Evolutionary conservation across 306 rosid species (phyloP).

Genomic region (Phaseolus lunatus): DNA sequence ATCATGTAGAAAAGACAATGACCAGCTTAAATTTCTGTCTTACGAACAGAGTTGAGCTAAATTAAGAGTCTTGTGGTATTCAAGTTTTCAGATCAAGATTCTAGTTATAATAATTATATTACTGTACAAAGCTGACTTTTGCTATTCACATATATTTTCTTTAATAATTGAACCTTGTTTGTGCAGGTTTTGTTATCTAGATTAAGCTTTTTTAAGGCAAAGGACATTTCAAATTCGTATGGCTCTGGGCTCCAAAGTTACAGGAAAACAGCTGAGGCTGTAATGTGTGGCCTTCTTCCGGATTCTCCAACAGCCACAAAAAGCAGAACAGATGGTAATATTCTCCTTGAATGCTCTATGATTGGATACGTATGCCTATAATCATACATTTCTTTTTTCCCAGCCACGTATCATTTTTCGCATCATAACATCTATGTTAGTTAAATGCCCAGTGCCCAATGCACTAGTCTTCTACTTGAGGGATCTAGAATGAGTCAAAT

Average conservation of each 20-base stretch:
- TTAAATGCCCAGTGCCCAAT: background rate
- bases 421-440: slow-evolving; percentile 19
- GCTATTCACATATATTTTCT: slow-evolving; percentile 11
- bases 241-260: slow-evolving; percentile 65
- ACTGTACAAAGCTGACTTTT: background rate
- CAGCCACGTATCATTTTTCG: slow-evolving; percentile 29
- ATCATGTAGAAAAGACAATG: slow-evolving; percentile 12
- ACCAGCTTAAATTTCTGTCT: slow-evolving; percentile 41
- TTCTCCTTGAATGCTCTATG: slow-evolving; percentile 45
- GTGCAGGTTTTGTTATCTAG: slow-evolving; percentile 92
- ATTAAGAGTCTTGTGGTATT: slow-evolving; percentile 30
- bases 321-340: slow-evolving; percentile 79
- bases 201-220: slow-evolving; percentile 75
- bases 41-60: slow-evolving; percentile 15
- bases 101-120: background rate
- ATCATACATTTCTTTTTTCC: slow-evolving; percentile 1
- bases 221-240: slow-evolving; percentile 53
- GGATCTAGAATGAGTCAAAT: background rate
- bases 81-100: slow-evolving; percentile 4
- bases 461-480: background rate
- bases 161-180: slow-evolving; percentile 31
- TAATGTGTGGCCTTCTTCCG: slow-evolving; percentile 89
- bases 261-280: slow-evolving; percentile 88
- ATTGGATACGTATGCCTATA: slow-evolving; percentile 7
- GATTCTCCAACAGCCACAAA: slow-evolving; percentile 90